Evolutionary conservation across 139 green algal genomes (phyloP).

Genomic region (Microglena sp.): DNA sequence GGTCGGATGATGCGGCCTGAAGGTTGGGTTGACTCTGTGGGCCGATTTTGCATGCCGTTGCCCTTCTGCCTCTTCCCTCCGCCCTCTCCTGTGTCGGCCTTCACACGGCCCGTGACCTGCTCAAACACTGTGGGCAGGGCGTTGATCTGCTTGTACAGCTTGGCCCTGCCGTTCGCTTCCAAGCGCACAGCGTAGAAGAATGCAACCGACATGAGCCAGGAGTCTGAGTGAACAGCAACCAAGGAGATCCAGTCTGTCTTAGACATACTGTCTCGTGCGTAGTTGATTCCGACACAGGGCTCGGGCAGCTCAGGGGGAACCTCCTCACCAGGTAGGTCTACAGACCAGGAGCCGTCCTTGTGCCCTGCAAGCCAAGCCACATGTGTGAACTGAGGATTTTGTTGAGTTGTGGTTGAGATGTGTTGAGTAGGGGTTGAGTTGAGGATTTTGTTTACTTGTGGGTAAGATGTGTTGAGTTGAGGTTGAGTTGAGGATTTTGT

Average conservation of each 20-base stretch:
- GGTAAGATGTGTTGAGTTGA: no score
- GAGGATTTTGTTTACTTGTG: no score
- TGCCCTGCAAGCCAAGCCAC: slow-evolving; percentile 3
- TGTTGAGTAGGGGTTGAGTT: no score
- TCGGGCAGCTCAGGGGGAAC: slow-evolving; percentile 96
- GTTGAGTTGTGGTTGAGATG: no score
- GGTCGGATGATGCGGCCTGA: background rate
- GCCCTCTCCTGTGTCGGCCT: slow-evolving; percentile 9
- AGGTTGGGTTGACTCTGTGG: background rate
- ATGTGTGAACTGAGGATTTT: no score
- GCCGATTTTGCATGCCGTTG: no score
- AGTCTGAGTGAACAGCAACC: slow-evolving; percentile 92
- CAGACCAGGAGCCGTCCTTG: slow-evolving; percentile 72
- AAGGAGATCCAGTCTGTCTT: slow-evolving; percentile 90
- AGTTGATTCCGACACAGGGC: slow-evolving; percentile 96
- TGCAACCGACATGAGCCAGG: slow-evolving; percentile 88
- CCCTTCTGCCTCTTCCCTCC: no score
- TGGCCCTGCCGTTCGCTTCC: slow-evolving; percentile 58
- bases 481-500: no score
- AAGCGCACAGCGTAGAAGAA: slow-evolving; percentile 95
- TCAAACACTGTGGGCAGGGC: slow-evolving; percentile 46
- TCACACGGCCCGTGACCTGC: slow-evolving; percentile 30
- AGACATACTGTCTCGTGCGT: slow-evolving; percentile 88
- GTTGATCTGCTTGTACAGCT: slow-evolving; percentile 49
- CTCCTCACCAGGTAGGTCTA: slow-evolving; percentile 90